Percentiles rank a stretch among this genome's conserved stretches.
Conservation (phyloP, 2,329 filamentous ascomycete genomes). For the Arthrinium puccinioides region DNA sequence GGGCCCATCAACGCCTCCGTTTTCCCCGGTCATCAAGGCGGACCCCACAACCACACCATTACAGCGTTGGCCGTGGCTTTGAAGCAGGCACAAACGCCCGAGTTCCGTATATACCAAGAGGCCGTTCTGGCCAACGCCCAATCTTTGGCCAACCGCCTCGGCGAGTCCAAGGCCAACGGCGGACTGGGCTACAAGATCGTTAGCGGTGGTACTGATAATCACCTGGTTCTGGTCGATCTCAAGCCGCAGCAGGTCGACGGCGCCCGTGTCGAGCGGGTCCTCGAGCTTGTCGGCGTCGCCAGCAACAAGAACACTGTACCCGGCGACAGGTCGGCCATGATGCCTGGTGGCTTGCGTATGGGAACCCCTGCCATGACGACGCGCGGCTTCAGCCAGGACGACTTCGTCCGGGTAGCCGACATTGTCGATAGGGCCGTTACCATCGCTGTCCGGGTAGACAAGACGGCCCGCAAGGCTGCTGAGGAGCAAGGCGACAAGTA, state of each 20-base stretch:
- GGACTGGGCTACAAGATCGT: conserved; percentile 83
- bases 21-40: conserved; percentile 96
- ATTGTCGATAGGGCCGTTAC: conserved; percentile 78
- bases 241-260: conserved; percentile 86
- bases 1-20: conserved; percentile 91
- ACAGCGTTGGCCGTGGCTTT: conserved; percentile 89
- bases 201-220: conserved; percentile 92
- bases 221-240: conserved; percentile 87
- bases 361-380: conserved; percentile 98
- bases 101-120: conserved; percentile 90
- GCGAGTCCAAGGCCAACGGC: conserved; percentile 63
- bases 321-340: conserved; percentile 87
- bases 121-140: conserved; percentile 88
- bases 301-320: conserved; percentile 99
- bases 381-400: conserved; percentile 79
- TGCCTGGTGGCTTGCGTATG: conserved; percentile 87
- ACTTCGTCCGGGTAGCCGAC: conserved; percentile 81
- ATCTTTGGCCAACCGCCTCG: conserved; percentile 65
- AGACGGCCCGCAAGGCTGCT: conserved; percentile 61
- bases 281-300: conserved; percentile 92
- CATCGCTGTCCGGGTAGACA: conserved; percentile 71
- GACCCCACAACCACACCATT: conserved; percentile 98
- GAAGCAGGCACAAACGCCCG: conserved; percentile 82
- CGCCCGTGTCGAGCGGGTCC: conserved; percentile 78
- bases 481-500: conserved; percentile 61